Evolutionary conservation across 2,329 filamentous ascomycete genomes (phyloP), one percentile per base, ranked within the genome.

Genomic region (Daldinia sp.): DNA sequence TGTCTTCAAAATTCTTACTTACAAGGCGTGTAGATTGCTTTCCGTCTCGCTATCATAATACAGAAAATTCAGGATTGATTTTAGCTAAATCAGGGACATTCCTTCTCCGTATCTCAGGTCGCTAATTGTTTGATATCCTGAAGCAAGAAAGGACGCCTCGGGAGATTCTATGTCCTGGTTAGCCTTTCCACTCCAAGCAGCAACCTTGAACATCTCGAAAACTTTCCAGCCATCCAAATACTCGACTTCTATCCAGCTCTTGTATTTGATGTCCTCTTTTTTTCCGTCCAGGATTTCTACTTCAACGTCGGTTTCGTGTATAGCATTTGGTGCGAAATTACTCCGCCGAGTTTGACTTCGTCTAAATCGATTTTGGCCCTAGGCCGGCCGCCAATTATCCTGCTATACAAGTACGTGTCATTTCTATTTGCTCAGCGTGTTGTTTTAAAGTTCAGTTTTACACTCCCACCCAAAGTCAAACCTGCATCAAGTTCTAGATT

Each of bases 91-190:
- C 18, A 18, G 13, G 26, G n/a, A 46, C 26, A 35, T 44, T 26
- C 35, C 26, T 35, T 18, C 48, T 35, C 15, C 28, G n/a, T 20
- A 26, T 35, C 48, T 20, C 28, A 53, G 23, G 26, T 46, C 18
- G 12, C 53, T 28, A 66, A 58, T 56, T 42, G 48, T 48, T 37
- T 13, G 26, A 44, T 33, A 63, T 57, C 41, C 58, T 42, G 41
- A 35, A 23, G 20, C 20, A 23, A 23, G 20, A 64, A 59, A 65
- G 39, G 56, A 61, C 57, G 42, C 54, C 41, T 65, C 59, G 56
- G 53, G 54, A 59, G 50, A 59, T 68, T 58, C 44, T 30, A 60
- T 58, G 44, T 39, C 54, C 54, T 60, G 37, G 56, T 70, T 63
- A 48, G 58, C 23, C 41, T 37, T 67, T 46, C 42, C 30, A 57